Evolutionary conservation across 306 rosid genomes (phyloP).

Genomic region (Castanea crenata): DNA sequence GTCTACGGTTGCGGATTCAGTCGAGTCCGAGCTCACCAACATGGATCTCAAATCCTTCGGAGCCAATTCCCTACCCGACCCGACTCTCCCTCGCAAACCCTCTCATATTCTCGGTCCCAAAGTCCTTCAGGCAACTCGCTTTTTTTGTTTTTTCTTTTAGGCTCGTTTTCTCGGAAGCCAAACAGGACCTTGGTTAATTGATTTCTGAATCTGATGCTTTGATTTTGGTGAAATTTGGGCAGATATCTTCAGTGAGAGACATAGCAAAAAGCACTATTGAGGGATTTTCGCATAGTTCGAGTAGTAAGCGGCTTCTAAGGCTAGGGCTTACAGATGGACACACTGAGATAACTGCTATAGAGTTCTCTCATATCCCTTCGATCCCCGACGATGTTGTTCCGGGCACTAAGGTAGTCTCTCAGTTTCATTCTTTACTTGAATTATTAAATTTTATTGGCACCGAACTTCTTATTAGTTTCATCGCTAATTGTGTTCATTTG

Average conservation of each 20-base stretch:
- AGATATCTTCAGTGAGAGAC: slow-evolving; percentile 80
- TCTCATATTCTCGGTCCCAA: slow-evolving; percentile 47
- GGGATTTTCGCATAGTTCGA: slow-evolving; percentile 42
- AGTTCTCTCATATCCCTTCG: slow-evolving; percentile 59
- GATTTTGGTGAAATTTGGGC: slow-evolving; percentile 20
- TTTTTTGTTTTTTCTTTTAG: background rate
- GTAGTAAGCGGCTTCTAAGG: slow-evolving; percentile 56
- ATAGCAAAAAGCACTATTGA: slow-evolving; percentile 55
- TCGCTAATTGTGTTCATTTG: background rate
- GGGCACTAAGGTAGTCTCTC: slow-evolving; percentile 71
- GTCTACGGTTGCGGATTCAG: slow-evolving; percentile 23
- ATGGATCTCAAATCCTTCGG: slow-evolving; percentile 43
- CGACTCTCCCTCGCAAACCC: slow-evolving; percentile 33
- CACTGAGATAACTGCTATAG: slow-evolving; percentile 70
- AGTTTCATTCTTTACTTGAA: background rate
- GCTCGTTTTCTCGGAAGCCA: background rate
- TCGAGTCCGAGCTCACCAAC: slow-evolving; percentile 51
- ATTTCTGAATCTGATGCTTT: background rate
- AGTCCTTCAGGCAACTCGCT: slow-evolving; percentile 45
- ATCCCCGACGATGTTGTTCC: slow-evolving; percentile 64
- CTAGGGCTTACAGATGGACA: slow-evolving; percentile 76
- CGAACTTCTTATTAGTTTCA: background rate
- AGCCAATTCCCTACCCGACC: slow-evolving; percentile 47
- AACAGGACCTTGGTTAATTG: background rate
- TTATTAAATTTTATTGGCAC: background rate